phyloP scores from a whole-genome alignment of 1,284 basidiomycete species.

The Melampsora americana region DNA sequence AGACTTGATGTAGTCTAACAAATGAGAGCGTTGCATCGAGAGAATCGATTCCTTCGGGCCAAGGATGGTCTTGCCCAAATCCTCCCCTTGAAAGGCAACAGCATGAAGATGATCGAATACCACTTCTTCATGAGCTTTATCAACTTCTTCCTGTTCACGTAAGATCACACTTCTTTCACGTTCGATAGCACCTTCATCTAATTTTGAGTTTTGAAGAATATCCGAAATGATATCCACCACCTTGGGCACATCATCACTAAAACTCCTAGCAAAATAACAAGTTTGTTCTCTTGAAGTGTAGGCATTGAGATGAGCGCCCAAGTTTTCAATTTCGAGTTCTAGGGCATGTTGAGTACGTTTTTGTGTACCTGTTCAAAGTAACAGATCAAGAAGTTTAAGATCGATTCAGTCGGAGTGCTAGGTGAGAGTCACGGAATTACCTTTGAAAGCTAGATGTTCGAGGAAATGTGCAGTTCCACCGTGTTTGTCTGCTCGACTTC shows the following conservation, averaged over 20 bases:
- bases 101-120: constrained; percentile 98
- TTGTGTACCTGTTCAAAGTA: constrained; percentile 71
- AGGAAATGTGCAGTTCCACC: constrained; percentile 98
- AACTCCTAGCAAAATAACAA: constrained; percentile 98
- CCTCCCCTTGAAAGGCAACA: constrained; percentile 87
- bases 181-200: constrained; percentile 84
- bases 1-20: constrained; percentile 86
- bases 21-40: constrained; percentile 88
- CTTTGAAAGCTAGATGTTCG: constrained; percentile 79
- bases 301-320: constrained; percentile 95
- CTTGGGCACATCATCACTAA: constrained; percentile 87
- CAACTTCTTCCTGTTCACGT: constrained; percentile 97
- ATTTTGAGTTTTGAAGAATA: constrained; percentile 95
- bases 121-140: constrained; percentile 97
- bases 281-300: constrained; percentile 99
- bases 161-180: constrained; percentile 95
- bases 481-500: constrained; percentile 88
- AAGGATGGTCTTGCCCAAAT: constrained; percentile 94
- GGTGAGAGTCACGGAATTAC: not conserved
- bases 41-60: constrained; percentile 95
- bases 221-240: constrained; percentile 97
- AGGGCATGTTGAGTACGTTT: constrained; percentile 84
- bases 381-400: constrained; percentile 1
- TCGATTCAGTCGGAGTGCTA: not conserved
- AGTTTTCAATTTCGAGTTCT: constrained; percentile 96